Percentiles rank a stretch among this genome's conserved stretches.
Conservation (phyloP, 192 early-diverging fungal genomes). For the Coemansia sp. region DNA sequence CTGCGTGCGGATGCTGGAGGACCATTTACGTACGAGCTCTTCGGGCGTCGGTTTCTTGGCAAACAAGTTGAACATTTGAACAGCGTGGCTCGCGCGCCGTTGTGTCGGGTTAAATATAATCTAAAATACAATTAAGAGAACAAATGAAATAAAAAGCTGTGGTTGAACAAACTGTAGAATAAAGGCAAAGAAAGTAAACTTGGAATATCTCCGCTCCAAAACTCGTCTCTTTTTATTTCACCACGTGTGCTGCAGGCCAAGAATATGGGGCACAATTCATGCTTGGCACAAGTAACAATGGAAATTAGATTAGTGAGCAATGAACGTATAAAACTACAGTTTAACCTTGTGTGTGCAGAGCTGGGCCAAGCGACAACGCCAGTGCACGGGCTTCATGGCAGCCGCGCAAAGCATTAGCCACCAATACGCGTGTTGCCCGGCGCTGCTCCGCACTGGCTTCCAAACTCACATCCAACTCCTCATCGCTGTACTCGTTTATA, state of each 20-base stretch:
- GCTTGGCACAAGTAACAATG: no score
- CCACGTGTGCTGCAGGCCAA: conserved; percentile 5
- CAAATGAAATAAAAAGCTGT: background rate
- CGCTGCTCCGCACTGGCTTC: conserved; percentile 22
- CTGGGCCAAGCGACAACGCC: conserved; percentile 5
- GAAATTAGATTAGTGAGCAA: no score
- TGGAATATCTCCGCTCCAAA: background rate
- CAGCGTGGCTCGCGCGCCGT: no score
- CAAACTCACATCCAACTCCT: background rate
- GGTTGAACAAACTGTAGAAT: background rate
- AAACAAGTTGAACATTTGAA: conserved; percentile 20
- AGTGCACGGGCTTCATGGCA: conserved; percentile 45
- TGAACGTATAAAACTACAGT: background rate
- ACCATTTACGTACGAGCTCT: conserved; percentile 89
- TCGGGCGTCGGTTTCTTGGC: conserved; percentile 48
- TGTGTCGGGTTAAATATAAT: background rate
- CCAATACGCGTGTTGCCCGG: conserved; percentile 38
- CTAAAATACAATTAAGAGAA: background rate
- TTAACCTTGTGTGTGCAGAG: background rate
- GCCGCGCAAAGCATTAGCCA: conserved; percentile 33
- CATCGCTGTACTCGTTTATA: conserved; percentile 8
- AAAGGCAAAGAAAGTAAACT: no score
- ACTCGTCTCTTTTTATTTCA: background rate
- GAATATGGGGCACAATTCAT: background rate
- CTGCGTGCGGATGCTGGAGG: conserved; percentile 74